Conservation (phyloP, 108 stramenopile species). For the Skeletonema menzelii region DNA sequence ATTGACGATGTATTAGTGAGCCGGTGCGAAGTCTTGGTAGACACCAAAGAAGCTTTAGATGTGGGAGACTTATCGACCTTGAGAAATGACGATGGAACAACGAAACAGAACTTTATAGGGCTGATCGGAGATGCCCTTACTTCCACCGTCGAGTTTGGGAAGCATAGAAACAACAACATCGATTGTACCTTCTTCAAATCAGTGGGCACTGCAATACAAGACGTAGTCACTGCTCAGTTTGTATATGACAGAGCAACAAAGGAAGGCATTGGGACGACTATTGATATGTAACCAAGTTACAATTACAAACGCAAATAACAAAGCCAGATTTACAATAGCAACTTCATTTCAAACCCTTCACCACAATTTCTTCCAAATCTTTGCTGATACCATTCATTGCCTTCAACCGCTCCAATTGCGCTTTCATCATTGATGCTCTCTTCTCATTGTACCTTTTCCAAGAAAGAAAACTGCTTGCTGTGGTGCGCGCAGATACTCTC, state of each 20-base stretch:
- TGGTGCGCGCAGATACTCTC: conserved; percentile 82
- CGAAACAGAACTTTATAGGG: conserved; percentile 40
- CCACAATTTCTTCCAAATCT: conserved; percentile 86
- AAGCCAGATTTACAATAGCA: neutral
- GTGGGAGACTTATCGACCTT: conserved; percentile 71
- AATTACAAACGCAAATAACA: neutral
- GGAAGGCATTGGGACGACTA: conserved; percentile 21
- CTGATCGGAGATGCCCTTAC: conserved; percentile 62
- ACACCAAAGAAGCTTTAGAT: conserved; percentile 68
- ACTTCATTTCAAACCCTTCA: conserved; percentile 54
- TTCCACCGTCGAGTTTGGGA: conserved; percentile 21
- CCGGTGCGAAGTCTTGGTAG: conserved; percentile 57
- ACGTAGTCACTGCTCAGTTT: conserved; percentile 69
- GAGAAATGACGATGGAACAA: conserved; percentile 31
- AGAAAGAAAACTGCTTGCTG: conserved; percentile 72
- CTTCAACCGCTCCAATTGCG: conserved; percentile 63
- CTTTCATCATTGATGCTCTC: conserved; percentile 81
- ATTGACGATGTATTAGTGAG: conserved; percentile 43
- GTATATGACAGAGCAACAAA: conserved; percentile 17
- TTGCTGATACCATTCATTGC: conserved; percentile 65
- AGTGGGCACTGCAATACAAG: conserved; percentile 80
- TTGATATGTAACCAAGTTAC: conserved; percentile 26
- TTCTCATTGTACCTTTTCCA: conserved; percentile 83
- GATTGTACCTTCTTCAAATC: conserved; percentile 79
- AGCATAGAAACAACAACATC: neutral